These are phyloP conservation scores for Neurospora terricola DNA, from an alignment of 495 filamentous ascomycete species.

Conservation along the genomic window DNA sequence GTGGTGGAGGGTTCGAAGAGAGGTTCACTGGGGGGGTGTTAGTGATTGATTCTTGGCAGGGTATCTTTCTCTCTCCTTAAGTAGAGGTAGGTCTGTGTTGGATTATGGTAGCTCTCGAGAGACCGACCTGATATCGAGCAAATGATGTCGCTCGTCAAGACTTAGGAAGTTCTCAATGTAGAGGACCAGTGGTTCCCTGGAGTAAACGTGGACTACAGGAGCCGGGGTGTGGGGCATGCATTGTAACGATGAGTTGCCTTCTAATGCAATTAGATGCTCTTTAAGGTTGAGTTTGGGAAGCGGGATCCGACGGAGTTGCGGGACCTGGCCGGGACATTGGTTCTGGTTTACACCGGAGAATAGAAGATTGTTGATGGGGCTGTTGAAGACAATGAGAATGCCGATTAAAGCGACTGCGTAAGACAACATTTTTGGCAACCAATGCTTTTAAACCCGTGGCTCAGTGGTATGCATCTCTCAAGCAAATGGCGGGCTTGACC, in stretches of 20 bases:
- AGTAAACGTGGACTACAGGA: constrained; percentile 28
- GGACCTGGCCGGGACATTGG: background rate
- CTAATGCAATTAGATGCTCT: constrained; percentile 32
- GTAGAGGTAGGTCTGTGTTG: too few relatives aligned
- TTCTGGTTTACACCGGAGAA: background rate
- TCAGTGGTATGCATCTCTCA: background rate
- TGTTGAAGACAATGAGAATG: constrained; percentile 14
- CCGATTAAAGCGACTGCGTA: constrained; percentile 18
- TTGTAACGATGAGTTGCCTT: constrained; percentile 17
- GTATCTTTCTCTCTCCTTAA: too few relatives aligned
- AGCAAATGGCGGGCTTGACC: background rate
- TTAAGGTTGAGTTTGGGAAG: constrained; percentile 26
- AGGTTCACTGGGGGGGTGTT: constrained; percentile 19
- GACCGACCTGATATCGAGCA: constrained; percentile 34
- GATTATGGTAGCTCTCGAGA: background rate
- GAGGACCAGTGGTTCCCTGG: constrained; percentile 32
- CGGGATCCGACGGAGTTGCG: constrained; percentile 23
- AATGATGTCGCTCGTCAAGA: constrained; percentile 23
- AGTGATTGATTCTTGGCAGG: background rate
- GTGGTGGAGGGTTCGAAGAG: constrained; percentile 34
- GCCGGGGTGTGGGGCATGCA: constrained; percentile 18
- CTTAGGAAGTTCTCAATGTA: constrained; percentile 37
- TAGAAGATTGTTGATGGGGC: constrained; percentile 15
- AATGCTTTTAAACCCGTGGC: background rate
- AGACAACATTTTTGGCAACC: constrained; percentile 12